Base-by-base conservation (phyloP, 129 eudicot species). In the Flaveria robusta region DNA sequence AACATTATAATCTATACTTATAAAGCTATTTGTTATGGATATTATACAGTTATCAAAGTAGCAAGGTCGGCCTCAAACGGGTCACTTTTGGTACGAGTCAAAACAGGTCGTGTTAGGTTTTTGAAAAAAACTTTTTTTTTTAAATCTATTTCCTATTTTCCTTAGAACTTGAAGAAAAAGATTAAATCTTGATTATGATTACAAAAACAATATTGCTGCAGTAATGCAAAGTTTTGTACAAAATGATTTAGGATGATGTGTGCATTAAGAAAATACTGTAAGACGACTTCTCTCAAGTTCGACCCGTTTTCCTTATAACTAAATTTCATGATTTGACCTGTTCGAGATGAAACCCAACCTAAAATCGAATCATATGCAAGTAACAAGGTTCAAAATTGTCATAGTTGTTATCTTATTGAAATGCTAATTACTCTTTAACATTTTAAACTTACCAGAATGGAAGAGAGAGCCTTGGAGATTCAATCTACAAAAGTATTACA, bases 391-490 rank as follows among this genome's bases (percentile, higher is more conserved):
- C 65, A 4, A 58, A 58, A 58, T 20, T 22, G 12, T 5, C 65
- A 22, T 9, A 23, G 65, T 9, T 13, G 14, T 5, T 14, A 13
- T 47, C 16, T 12, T 14, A 51, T 49, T 15, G 62, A n/a, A 55
- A 55, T 20, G 9, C 26, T 55, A 63, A 59, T 27, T 34, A 31
- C 37, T 45, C 23, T 20, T 10, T 50, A 52, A 42, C 41, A 50
- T 79, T 46, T 31, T 66, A 14, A 47, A 72, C 7, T 59, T 37
- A 77, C 71, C 87, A 92, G 97, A 92, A 92, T 62, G 97, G 97
- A 31, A 84, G 89, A 85, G 74, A 89, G 46, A 89, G 90, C 80
- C 91, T 92, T 1, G 96, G 97, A 11, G 97, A 92, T 16, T 66
- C 71, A 24, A 82, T 89, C 73, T 92, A 92, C 79, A 92, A 84